These are phyloP conservation scores for Orbilia quercus DNA, from an alignment of 2,329 filamentous ascomycete genomes.

Conservation along the genomic window DNA sequence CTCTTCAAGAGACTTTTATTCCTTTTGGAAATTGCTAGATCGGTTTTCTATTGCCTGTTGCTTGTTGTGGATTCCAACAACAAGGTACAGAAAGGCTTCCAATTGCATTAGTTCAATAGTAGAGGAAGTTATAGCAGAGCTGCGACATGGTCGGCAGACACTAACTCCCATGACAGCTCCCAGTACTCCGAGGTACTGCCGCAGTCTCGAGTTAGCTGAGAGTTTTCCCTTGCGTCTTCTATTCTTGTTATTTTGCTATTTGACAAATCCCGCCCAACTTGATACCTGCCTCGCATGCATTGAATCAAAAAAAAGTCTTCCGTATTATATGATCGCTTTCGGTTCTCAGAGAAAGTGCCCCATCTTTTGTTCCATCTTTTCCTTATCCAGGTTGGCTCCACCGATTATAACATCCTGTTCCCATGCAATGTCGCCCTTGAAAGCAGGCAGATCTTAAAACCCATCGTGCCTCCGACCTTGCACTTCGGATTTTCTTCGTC, in stretches of 20 bases:
- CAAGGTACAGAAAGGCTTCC: slow-evolving; percentile 45
- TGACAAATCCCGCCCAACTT: too few relatives aligned
- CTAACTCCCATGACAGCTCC: too few relatives aligned
- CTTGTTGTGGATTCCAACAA: slow-evolving; percentile 29
- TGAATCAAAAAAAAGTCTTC: too few relatives aligned
- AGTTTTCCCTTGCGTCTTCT: too few relatives aligned
- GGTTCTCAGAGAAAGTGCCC: too few relatives aligned
- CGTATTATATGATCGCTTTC: too few relatives aligned
- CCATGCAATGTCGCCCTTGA: slow-evolving; percentile 23
- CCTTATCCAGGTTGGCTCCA: slow-evolving; percentile 33
- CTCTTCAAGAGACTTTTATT: neutral
- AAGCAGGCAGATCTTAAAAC: slow-evolving; percentile 32
- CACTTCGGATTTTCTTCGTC: slow-evolving; percentile 19
- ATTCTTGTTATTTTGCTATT: too few relatives aligned
- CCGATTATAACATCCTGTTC: slow-evolving; percentile 10
- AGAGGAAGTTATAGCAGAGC: slow-evolving; percentile 53
- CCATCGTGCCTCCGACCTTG: slow-evolving; percentile 30
- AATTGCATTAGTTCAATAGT: slow-evolving; percentile 31
- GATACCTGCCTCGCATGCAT: too few relatives aligned
- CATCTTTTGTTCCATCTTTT: slow-evolving; percentile 1
- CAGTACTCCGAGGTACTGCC: too few relatives aligned
- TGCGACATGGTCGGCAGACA: slow-evolving; percentile 11
- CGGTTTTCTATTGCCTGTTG: slow-evolving; percentile 6
- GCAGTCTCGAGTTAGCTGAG: too few relatives aligned
- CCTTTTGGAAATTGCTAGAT: neutral